Conservation (phyloP, 208 protist species). For the Leishmania lainsoni region DNA sequence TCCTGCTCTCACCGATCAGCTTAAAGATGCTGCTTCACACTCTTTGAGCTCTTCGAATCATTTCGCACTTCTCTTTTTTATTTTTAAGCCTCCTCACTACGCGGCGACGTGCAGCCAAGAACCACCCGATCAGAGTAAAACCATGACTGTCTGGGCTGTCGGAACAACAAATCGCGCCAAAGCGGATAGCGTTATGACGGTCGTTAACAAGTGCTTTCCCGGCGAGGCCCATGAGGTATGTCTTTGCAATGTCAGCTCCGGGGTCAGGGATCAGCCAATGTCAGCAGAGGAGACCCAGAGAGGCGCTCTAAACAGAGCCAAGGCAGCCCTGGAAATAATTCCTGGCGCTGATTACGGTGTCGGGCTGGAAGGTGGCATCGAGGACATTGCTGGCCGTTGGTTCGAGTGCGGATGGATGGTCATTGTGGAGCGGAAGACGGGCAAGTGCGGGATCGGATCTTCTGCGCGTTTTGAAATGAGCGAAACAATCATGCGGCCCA, state of each 20-base stretch:
- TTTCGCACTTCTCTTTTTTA: constrained; percentile 11
- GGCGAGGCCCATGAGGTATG: constrained; percentile 45
- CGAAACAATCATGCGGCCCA: constrained; percentile 58
- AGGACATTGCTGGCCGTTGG: constrained; percentile 63
- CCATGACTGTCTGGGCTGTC: constrained; percentile 59
- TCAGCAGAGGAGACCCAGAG: constrained; percentile 68
- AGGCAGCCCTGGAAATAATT: constrained; percentile 44
- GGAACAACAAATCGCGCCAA: constrained; percentile 85
- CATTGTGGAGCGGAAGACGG: constrained; percentile 56
- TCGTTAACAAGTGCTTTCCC: constrained; percentile 67
- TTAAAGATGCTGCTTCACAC: neutral
- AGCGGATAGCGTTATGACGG: constrained; percentile 43
- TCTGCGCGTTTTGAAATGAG: constrained; percentile 87
- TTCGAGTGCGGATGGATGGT: constrained; percentile 89
- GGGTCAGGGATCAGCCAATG: constrained; percentile 75
- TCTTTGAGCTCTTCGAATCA: neutral
- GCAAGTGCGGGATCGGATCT: constrained; percentile 59
- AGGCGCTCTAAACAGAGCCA: constrained; percentile 57
- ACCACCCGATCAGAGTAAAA: neutral
- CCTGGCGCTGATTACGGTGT: constrained; percentile 72
- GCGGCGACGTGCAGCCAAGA: neutral
- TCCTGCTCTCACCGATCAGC: neutral
- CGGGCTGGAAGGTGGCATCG: constrained; percentile 76
- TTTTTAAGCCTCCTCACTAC: neutral
- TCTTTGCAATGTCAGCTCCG: constrained; percentile 44